Conservation (phyloP, 495 filamentous ascomycete genomes). For the Collariella sp. region DNA sequence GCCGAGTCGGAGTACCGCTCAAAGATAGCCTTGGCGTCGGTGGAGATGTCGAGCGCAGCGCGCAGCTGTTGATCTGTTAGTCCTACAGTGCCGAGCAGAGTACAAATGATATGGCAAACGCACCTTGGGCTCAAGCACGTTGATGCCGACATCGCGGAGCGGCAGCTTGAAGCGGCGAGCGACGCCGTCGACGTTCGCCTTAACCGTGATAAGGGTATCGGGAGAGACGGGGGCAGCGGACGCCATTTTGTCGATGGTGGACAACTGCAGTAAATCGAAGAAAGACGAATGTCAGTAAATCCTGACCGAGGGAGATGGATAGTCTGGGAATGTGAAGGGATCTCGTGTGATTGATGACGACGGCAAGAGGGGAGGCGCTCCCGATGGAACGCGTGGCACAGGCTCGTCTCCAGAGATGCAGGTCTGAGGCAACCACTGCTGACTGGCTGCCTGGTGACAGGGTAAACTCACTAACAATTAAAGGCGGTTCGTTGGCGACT, state of each 20-base stretch:
- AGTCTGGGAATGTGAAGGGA: not conserved
- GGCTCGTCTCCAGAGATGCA: not conserved
- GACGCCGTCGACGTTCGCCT: slow-evolving; percentile 63
- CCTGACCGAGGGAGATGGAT: not conserved
- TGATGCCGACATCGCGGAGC: slow-evolving; percentile 71
- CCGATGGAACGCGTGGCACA: not conserved
- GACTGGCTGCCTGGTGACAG: not conserved
- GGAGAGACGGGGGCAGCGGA: slow-evolving; percentile 46
- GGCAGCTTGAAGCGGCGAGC: slow-evolving; percentile 84
- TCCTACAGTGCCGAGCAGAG: not conserved
- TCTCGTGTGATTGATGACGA: not conserved
- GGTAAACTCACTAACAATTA: slow-evolving; percentile 1
- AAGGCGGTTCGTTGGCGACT: too few species aligned
- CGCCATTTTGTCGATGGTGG: slow-evolving; percentile 36
- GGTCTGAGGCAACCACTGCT: too few species aligned
- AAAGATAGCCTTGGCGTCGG: slow-evolving; percentile 59
- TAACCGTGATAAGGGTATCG: slow-evolving; percentile 77
- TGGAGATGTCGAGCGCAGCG: slow-evolving; percentile 59
- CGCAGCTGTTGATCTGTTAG: slow-evolving; percentile 55
- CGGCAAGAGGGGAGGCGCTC: not conserved
- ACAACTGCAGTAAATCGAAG: not conserved
- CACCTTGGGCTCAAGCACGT: slow-evolving; percentile 78
- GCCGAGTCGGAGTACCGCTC: slow-evolving; percentile 97
- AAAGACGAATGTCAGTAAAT: not conserved
- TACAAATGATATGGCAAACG: slow-evolving; percentile 26